Percentiles rank a stretch among this genome's conserved stretches.
Conservation (phyloP, 257 asterid genomes). For the Catharanthus roseus region DNA sequence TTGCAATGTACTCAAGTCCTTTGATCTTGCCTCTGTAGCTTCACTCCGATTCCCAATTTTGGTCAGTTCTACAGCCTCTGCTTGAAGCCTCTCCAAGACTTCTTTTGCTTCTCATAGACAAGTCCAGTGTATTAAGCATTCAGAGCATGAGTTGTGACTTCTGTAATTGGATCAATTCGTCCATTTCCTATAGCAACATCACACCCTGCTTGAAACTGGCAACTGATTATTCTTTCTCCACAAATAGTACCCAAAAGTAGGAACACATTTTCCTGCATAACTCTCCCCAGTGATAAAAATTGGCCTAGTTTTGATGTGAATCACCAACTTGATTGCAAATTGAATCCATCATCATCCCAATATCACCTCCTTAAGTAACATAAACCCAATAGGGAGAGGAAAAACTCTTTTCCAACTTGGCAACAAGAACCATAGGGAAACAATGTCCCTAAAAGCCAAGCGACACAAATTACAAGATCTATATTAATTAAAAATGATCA, state of each 20-base stretch:
- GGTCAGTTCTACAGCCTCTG: constrained; percentile 22
- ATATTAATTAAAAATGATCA: too few species aligned
- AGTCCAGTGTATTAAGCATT: constrained; percentile 43
- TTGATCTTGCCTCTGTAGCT: constrained; percentile 35
- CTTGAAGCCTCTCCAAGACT: constrained; percentile 48
- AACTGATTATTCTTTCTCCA: constrained; percentile 40
- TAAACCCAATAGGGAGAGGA: too few species aligned
- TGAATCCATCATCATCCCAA: too few species aligned
- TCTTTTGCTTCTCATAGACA: constrained; percentile 53
- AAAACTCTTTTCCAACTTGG: too few species aligned
- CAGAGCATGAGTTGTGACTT: constrained; percentile 54
- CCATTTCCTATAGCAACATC: constrained; percentile 85
- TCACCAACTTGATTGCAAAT: too few species aligned
- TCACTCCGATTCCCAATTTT: constrained; percentile 46
- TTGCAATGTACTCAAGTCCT: constrained; percentile 32
- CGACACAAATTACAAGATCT: too few species aligned
- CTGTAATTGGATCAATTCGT: constrained; percentile 62
- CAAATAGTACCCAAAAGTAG: constrained; percentile 56
- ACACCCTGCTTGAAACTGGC: constrained; percentile 23
- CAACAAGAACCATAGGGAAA: too few species aligned
- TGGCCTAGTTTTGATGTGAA: constrained; percentile 46
- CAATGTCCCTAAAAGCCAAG: too few species aligned
- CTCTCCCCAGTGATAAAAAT: constrained; percentile 68
- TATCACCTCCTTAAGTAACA: too few species aligned
- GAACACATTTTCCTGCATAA: constrained; percentile 74